Conservation (phyloP, 1,139 yeast species). For the Fermentozyma sake region DNA sequence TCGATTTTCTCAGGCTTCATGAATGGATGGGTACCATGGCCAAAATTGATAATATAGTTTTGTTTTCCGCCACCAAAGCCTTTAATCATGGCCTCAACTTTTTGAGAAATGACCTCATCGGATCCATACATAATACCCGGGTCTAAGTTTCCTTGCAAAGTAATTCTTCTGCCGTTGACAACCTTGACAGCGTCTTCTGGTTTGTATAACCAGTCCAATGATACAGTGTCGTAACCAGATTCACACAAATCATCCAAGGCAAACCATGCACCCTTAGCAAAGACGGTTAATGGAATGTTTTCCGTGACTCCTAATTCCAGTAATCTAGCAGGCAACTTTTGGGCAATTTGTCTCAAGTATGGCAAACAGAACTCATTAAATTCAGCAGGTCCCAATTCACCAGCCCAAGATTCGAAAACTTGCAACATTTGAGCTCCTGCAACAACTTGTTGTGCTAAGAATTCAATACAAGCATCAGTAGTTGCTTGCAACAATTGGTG, state of each 20-base stretch:
- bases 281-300: constrained; percentile 79
- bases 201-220: constrained; percentile 87
- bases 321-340: constrained; percentile 64
- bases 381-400: constrained; percentile 88
- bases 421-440: constrained; percentile 99
- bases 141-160: constrained; percentile 91
- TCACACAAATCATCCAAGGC: constrained; percentile 83
- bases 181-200: constrained; percentile 82
- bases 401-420: constrained; percentile 97
- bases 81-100: constrained; percentile 81
- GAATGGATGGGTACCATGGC: constrained; percentile 97
- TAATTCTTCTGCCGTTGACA: constrained; percentile 70
- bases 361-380: constrained; percentile 87
- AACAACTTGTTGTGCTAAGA: constrained; percentile 87
- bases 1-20: constrained; percentile 89
- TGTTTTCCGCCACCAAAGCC: constrained; percentile 93
- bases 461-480: constrained; percentile 88
- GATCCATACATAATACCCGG: constrained; percentile 95
- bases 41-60: constrained; percentile 87
- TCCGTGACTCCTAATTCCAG: constrained; percentile 67
- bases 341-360: constrained; percentile 72
- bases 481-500: constrained; percentile 70
- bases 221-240: constrained; percentile 81
- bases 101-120: constrained; percentile 68
- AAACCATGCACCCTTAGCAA: constrained; percentile 98